Base-by-base conservation (phyloP, 202 grass and related monocot species). In the Bolboschoenoplectus hybrid region DNA sequence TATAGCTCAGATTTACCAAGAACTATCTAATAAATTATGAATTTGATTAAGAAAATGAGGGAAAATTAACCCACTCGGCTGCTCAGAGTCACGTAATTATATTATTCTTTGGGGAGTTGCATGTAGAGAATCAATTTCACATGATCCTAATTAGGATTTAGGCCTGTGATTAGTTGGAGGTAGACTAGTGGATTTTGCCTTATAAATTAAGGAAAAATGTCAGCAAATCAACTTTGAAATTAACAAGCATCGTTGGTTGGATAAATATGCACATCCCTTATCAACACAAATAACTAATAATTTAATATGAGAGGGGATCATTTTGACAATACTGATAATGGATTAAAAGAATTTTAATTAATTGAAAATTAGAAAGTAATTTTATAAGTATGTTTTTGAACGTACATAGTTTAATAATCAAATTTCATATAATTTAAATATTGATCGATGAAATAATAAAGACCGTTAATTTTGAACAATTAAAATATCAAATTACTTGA, bases 141-240 rank as follows among this genome's bases (percentile, higher is more conserved):
- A 72, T 72, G 41, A 7, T 45, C 43, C 17, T 46, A 10, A 26
- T 26, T 26, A 26, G 26, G 26, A 26, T 26, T 26, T 51, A 12
- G 1, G 17, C 71, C 46, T 74, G 43, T 74, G 71, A 45, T 51
- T 49, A 26, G 69, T 50, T 73, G 69, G 69, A 73, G 44, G 44
- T 3, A 46, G n/a, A 73, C 45, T 32, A 12, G 44, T 73, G 44
- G 44, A 73, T 32, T 73, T 47, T 50, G n/a, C 3, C 26, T 26
- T 26, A 8, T 50, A 73, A 26, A 26, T 26, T 32, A 49, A 73
- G 5, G 17, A 3, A 73, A 73, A 47, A 26, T 49, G 7, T 49
- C 9, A 50, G 0, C n/a, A 50, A 49, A 32, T 51, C 35, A 14
- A 12, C 14, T 74, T 35, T 8, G 9, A 49, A 74, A 34, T n/a